Evolutionary conservation across 2,329 filamentous ascomycete species (phyloP).

Genomic region (Phoma sp.): DNA sequence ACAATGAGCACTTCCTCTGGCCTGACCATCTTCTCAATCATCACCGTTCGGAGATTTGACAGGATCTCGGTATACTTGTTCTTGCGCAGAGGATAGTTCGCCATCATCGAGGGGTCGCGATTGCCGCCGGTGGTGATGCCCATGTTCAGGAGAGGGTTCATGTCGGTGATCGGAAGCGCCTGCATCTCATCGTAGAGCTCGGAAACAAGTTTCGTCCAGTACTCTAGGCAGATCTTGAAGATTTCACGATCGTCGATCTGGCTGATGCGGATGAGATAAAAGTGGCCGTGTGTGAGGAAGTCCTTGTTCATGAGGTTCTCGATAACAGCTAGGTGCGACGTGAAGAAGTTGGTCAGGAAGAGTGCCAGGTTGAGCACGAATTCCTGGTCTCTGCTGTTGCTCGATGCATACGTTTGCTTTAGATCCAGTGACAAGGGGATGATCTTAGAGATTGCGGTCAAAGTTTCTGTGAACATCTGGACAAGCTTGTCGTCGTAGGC

Average conservation of each 20-base stretch:
- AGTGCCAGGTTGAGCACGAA: slow-evolving; percentile 97
- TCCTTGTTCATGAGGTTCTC: slow-evolving; percentile 95
- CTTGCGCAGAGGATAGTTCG: slow-evolving; percentile 92
- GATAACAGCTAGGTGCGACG: slow-evolving; percentile 89
- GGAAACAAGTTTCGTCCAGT: slow-evolving; percentile 98
- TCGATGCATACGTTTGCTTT: slow-evolving; percentile 87
- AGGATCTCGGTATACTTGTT: slow-evolving; percentile 97
- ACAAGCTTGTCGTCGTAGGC: slow-evolving; percentile 95
- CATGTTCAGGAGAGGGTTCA: slow-evolving; percentile 87
- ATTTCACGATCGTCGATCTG: slow-evolving; percentile 99
- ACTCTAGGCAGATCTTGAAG: slow-evolving; percentile 99
- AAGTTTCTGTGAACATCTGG: slow-evolving; percentile 96
- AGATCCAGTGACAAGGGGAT: slow-evolving; percentile 90
- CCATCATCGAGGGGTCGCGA: slow-evolving; percentile 81
- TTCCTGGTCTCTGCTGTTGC: slow-evolving; percentile 92
- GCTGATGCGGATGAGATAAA: slow-evolving; percentile 96
- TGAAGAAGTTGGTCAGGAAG: slow-evolving; percentile 97
- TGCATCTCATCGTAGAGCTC: slow-evolving; percentile 99
- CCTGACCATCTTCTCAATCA: slow-evolving; percentile 99
- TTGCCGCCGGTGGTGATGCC: slow-evolving; percentile 79
- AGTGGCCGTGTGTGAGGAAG: slow-evolving; percentile 93
- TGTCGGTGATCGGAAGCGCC: slow-evolving; percentile 87
- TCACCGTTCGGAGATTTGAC: slow-evolving; percentile 91
- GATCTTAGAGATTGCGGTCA: slow-evolving; percentile 90
- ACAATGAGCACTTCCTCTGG: slow-evolving; percentile 98